phyloP scores from a whole-genome alignment of 768 basidiomycete genomes.

The Suillus variegatus region DNA sequence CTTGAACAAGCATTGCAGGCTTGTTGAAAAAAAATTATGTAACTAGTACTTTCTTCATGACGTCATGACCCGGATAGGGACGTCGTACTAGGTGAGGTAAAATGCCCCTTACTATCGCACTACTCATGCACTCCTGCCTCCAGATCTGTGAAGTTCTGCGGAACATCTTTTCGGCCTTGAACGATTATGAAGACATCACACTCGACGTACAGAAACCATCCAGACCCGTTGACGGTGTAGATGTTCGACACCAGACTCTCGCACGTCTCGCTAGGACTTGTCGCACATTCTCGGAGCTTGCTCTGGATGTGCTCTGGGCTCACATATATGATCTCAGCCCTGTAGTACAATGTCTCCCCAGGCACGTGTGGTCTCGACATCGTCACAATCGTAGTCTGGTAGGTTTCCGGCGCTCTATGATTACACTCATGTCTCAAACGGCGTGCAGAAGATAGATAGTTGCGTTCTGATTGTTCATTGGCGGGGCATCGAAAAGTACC shows the following conservation, averaged over 20 bases:
- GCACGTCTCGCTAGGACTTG: background rate
- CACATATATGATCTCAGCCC: background rate
- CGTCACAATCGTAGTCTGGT: background rate
- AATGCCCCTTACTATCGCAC: background rate
- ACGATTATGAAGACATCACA: background rate
- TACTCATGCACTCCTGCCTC: background rate
- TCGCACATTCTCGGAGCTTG: constrained; percentile 1
- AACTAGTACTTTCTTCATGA: background rate
- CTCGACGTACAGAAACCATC: background rate
- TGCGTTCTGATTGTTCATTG: background rate
- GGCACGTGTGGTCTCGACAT: background rate
- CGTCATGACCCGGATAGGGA: background rate
- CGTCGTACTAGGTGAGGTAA: background rate
- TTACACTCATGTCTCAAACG: background rate
- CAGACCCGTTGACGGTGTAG: background rate
- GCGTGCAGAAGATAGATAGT: background rate
- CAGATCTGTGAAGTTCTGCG: background rate
- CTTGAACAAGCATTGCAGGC: too few species aligned
- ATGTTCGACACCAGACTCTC: background rate
- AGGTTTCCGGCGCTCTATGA: background rate
- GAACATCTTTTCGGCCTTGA: background rate
- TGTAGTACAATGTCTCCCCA: background rate
- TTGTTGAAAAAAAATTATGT: too few species aligned
- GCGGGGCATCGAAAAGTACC: background rate
- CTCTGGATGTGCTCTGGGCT: background rate